Conservation (phyloP, 371 early-diverging fungal species). For the Rhizomucor miehei region DNA sequence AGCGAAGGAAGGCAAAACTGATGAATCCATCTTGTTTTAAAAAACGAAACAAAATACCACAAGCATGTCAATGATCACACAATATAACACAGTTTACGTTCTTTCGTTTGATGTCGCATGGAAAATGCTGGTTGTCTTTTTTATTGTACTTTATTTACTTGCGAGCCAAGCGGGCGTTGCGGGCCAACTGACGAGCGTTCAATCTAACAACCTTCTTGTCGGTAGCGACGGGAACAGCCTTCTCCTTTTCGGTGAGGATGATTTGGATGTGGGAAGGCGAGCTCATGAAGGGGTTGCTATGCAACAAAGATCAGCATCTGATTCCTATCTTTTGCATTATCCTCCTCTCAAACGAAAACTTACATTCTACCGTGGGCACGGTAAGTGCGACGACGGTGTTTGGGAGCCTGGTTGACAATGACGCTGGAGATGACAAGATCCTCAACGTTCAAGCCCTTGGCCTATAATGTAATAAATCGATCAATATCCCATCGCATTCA, state of each 20-base stretch:
- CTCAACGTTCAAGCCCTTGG: constrained; percentile 90
- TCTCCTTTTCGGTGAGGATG: constrained; percentile 80
- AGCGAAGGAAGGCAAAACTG: neutral
- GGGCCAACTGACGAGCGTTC: constrained; percentile 55
- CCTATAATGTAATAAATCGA: constrained; percentile 24
- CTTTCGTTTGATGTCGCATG: no score
- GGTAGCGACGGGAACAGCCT: constrained; percentile 67
- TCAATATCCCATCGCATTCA: no score
- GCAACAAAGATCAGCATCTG: neutral
- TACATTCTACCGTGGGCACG: constrained; percentile 98
- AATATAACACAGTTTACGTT: no score
- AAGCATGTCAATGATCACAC: no score
- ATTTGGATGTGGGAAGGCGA: constrained; percentile 98
- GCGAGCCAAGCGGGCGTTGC: constrained; percentile 47
- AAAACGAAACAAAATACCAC: neutral
- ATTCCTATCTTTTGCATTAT: no score
- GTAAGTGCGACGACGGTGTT: constrained; percentile 96
- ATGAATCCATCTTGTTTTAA: no score
- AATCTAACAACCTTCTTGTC: constrained; percentile 50
- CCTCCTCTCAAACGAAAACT: no score
- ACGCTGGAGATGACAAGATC: constrained; percentile 90
- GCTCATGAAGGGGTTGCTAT: constrained; percentile 85
- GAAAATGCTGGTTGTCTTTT: no score
- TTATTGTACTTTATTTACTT: neutral
- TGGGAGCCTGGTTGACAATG: constrained; percentile 98